These are phyloP conservation scores for Hylodesmum podocarpum DNA, from an alignment of 306 rosid genomes.

Conservation along the genomic window DNA sequence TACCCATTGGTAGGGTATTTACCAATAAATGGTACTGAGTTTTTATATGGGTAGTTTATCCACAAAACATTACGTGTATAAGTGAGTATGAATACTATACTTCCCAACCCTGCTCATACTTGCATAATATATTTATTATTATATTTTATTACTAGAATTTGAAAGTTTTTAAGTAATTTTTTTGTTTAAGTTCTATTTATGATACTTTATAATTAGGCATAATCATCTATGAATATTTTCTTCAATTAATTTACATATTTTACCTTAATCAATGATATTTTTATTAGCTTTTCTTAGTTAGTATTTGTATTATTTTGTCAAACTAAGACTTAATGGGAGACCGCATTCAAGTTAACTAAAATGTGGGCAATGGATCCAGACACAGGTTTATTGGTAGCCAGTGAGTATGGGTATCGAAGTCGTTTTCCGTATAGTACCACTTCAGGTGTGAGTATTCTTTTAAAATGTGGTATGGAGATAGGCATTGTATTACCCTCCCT, in stretches of 20 bases:
- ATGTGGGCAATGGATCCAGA: too few species aligned
- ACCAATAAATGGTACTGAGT: too few species aligned
- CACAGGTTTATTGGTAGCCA: too few species aligned
- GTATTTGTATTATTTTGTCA: not conserved
- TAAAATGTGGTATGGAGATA: not conserved
- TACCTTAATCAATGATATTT: not conserved
- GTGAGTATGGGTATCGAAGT: too few species aligned
- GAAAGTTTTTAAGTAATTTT: not conserved
- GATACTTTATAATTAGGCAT: not conserved
- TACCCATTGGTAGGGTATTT: too few species aligned
- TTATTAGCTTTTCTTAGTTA: not conserved
- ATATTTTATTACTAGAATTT: too few species aligned
- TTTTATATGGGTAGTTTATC: too few species aligned
- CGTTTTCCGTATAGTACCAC: too few species aligned
- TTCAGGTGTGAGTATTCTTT: not conserved
- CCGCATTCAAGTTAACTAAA: not conserved
- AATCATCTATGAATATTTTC: not conserved
- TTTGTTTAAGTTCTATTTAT: not conserved
- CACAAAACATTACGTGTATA: not conserved
- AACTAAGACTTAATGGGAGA: not conserved
- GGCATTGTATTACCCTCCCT: not conserved
- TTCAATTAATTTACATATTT: not conserved
- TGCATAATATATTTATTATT: too few species aligned
- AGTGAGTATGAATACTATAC: not conserved
- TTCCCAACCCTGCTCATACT: too few species aligned